Evolutionary conservation across 805 yeast genomes (phyloP).

Genomic region (Myxozyma lipomycoides): DNA sequence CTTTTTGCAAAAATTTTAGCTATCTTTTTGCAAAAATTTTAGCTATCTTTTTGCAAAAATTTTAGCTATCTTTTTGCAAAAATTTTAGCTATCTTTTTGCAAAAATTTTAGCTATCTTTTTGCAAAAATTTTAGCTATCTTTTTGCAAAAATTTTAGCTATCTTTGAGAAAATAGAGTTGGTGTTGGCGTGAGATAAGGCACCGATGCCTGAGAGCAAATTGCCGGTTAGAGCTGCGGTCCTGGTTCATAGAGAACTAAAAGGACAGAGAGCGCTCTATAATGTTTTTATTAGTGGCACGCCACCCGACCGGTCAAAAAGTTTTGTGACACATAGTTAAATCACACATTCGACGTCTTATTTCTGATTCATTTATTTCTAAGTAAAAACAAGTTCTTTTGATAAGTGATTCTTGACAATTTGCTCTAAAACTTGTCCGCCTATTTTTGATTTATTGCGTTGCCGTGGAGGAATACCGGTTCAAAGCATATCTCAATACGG

Average conservation of each 20-base stretch:
- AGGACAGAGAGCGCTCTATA: not conserved
- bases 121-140: too few relatives aligned
- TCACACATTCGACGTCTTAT: not conserved
- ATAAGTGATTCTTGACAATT: not conserved
- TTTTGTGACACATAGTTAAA: not conserved
- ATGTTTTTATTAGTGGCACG: not conserved
- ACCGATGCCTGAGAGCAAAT: not conserved
- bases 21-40: too few relatives aligned
- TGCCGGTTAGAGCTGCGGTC: not conserved
- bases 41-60: too few relatives aligned
- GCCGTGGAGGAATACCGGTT: too few relatives aligned
- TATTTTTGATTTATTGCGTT: too few relatives aligned
- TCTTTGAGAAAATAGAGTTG: conserved; percentile 6
- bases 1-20: too few relatives aligned
- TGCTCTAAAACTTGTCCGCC: too few relatives aligned
- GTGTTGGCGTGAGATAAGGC: not conserved
- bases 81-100: too few relatives aligned
- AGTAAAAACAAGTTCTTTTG: not conserved
- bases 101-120: too few relatives aligned
- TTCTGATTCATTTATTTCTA: not conserved
- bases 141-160: too few relatives aligned
- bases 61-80: too few relatives aligned
- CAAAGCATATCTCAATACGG: too few relatives aligned
- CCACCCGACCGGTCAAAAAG: not conserved
- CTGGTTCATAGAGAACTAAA: not conserved